Conservation (phyloP, 257 asterid species). For the Solanum clarkiae region DNA sequence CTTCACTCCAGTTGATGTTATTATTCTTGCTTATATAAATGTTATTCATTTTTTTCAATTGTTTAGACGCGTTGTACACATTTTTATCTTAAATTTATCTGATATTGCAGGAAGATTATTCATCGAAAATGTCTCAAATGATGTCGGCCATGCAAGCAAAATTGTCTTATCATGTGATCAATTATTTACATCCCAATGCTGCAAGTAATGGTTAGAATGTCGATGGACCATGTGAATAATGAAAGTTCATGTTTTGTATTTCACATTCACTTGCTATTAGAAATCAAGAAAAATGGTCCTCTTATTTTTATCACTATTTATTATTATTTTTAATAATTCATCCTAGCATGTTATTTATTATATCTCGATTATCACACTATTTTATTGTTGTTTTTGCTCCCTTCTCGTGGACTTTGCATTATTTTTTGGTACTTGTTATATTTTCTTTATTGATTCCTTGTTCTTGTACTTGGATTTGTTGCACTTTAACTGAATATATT, state of each 20-base stretch:
- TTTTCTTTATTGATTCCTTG: no score
- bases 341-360: no score
- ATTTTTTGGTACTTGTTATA: no score
- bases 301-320: background rate
- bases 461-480: no score
- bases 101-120: background rate
- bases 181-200: conserved; percentile 13
- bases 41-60: background rate
- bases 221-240: background rate
- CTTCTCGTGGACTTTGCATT: no score
- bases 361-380: no score
- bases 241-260: background rate
- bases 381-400: no score
- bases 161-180: background rate
- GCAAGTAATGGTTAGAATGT: background rate
- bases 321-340: no score
- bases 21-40: background rate
- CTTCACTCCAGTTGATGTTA: no score
- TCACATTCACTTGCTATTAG: background rate
- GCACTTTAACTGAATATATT: no score
- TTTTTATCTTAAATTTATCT: background rate
- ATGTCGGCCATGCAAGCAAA: background rate
- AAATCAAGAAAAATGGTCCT: background rate
- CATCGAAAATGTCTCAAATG: conserved; percentile 38
- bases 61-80: background rate